These are phyloP conservation scores for Diaporthe eres DNA, from an alignment of 2,329 filamentous ascomycete genomes.

Conservation along the genomic window DNA sequence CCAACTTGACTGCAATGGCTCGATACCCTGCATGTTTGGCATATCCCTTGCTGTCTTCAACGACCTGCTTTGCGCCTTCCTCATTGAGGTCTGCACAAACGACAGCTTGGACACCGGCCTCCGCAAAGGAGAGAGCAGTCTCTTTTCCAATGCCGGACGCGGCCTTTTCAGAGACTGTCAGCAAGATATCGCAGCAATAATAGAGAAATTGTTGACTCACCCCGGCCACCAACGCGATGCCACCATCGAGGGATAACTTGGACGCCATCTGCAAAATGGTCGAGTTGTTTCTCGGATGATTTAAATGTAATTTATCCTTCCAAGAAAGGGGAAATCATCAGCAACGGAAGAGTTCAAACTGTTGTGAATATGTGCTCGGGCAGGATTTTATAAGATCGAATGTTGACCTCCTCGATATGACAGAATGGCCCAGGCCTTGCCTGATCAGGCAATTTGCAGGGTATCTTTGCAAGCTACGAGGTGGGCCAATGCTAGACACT, in stretches of 20 bases:
- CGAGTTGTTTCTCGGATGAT: too few species aligned
- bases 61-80: conserved; percentile 18
- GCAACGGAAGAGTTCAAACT: too few species aligned
- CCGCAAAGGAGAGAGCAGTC: conserved; percentile 26
- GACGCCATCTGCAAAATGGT: background rate
- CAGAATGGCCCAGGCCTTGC: too few species aligned
- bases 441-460: too few species aligned
- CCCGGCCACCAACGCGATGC: conserved; percentile 26
- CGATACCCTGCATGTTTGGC: background rate
- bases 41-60: conserved; percentile 18
- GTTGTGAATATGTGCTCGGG: too few species aligned
- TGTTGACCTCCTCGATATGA: too few species aligned
- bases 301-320: too few species aligned
- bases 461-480: too few species aligned
- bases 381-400: too few species aligned
- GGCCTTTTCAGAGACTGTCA: background rate
- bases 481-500: too few species aligned
- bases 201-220: background rate
- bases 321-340: too few species aligned
- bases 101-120: conserved; percentile 28
- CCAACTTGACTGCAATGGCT: conserved; percentile 1
- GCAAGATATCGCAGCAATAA: too few species aligned
- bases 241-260: conserved; percentile 4
- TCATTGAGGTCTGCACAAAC: conserved; percentile 35
- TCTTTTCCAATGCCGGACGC: conserved; percentile 35